Base-by-base conservation (phyloP, 176 grass and related monocot genomes). In the Tuctoria greenei region DNA sequence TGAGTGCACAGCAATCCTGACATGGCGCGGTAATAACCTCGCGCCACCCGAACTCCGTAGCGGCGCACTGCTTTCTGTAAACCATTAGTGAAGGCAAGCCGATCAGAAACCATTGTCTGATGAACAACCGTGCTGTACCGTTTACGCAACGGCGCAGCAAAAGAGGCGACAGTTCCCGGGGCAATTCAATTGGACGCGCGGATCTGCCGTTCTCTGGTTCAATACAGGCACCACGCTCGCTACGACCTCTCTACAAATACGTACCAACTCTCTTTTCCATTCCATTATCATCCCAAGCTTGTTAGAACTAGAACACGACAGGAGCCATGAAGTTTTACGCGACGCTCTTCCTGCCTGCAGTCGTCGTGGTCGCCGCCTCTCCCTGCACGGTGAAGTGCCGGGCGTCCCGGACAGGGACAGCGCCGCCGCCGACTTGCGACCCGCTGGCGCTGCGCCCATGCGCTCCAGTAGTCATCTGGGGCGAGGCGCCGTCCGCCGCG, bases 381-480 rank as follows among this genome's bases (percentile, higher is more conserved):
- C 44, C 76, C 3, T 15, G 77, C 44, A 4, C 80, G 60, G 31
- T 3, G 58, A 50, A 70, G 50, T 36, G 66, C 35, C 18, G 8
- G 58, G 74, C 86, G 24, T 64, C 77, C 37, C 6, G 44, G 6
- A 24, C 40, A 11, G 8, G 44, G 6, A 24, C 40, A 11, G 27
- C 13, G 28, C 49, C 47, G 38, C 38, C 38, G 28, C 55, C 84
- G 55, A 87, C 69, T 31, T 96, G 93, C 79, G 83, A 85, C 82
- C 89, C 86, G 27, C 27, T 79, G 82, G 86, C 73, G 27, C 74
- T 90, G 62, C 78, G 61, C 67, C 72, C 86, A 8, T 96, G 93
- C 62, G 86, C 57, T 3, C 40, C 76, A 12, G 87, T 92, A 12
- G 87, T 92, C 55, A 67, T 96, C 81, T 62, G 44, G 57, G 44